Conservation (phyloP, 169 alveolate genomes). For the Theileria equi region DNA sequence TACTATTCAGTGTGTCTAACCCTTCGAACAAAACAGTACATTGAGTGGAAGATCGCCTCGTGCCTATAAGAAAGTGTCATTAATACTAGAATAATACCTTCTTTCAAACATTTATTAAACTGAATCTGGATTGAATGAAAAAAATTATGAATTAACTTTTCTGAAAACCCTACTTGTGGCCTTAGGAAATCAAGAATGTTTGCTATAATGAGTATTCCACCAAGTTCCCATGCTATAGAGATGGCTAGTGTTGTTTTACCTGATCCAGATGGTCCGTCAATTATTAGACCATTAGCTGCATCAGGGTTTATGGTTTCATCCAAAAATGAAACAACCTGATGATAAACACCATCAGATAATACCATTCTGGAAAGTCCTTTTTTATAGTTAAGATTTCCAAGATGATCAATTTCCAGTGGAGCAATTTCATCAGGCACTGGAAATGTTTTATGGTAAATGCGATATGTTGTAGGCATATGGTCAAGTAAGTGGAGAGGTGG, state of each 20-base stretch:
- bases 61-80: not conserved
- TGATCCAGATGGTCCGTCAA: conserved; percentile 49
- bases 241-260: conserved; percentile 41
- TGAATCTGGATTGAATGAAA: conserved; percentile 21
- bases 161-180: conserved; percentile 50
- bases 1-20: conserved; percentile 20
- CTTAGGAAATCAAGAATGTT: conserved; percentile 25
- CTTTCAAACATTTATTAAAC: not conserved
- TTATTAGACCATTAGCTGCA: conserved; percentile 3
- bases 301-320: not conserved
- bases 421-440: conserved; percentile 2
- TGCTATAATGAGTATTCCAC: not conserved
- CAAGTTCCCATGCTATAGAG: conserved; percentile 42
- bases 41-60: conserved; percentile 9
- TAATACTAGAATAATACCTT: conserved; percentile 12
- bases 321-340: not conserved
- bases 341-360: not conserved
- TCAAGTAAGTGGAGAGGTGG: not conserved
- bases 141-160: conserved; percentile 36
- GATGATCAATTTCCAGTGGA: not conserved
- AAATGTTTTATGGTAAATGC: not conserved
- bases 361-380: conserved; percentile 1
- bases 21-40: conserved; percentile 50
- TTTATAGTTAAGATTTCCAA: not conserved
- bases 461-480: not conserved